Base-by-base conservation (phyloP, 176 grass and related monocot genomes). In the Alloteropsis semialata region DNA sequence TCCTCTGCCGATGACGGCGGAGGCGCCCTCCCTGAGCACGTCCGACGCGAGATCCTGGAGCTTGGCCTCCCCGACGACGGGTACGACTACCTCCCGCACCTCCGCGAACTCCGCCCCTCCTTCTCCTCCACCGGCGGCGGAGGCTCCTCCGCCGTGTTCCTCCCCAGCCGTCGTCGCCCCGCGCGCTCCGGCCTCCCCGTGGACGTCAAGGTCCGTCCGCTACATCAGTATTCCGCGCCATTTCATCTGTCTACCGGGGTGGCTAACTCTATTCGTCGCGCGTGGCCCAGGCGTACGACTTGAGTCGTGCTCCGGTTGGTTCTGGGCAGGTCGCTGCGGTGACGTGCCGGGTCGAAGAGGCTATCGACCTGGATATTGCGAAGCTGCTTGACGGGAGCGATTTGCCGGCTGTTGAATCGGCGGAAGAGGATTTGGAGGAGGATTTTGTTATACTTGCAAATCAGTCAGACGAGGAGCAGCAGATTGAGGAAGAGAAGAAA, bases 31-130 rank as follows among this genome's bases (percentile, higher is more conserved):
- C 71, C 75, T 3, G 75, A 90, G 8, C 72, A 90, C 63, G 89
- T 93, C 45, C 94, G 89, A 66, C 65, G 32, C 32, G 88, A 95
- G 65, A 98, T 95, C 56, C 65, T 98, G 41, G 90, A 91, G 34
- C 78, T 98, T 34, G 96, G 92, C 59, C 91, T 95, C 76, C 96
- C 92, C 2, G 92, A 98, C 74, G 92, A 98, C 30, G 92, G 89
- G 11, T 98, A 98, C 85, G 91, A 98, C 81, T 98, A 98, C 80
- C 89, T 98, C 65, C 0, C 46, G 66, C 96, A 98, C 72, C 84
- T 98, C 38, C 91, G 91, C 33, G 91, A 98, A 72, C 80, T 95
- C 80, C 92, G 82, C 46, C 92, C 92, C 65, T 84, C 93, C 7
- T 6, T 48, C 36, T 82, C 82, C 16, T 82, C 82, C 63, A 62